These are phyloP conservation scores for Phytophthora pisi DNA, from an alignment of 352 stramenopile species.

Conservation along the genomic window DNA sequence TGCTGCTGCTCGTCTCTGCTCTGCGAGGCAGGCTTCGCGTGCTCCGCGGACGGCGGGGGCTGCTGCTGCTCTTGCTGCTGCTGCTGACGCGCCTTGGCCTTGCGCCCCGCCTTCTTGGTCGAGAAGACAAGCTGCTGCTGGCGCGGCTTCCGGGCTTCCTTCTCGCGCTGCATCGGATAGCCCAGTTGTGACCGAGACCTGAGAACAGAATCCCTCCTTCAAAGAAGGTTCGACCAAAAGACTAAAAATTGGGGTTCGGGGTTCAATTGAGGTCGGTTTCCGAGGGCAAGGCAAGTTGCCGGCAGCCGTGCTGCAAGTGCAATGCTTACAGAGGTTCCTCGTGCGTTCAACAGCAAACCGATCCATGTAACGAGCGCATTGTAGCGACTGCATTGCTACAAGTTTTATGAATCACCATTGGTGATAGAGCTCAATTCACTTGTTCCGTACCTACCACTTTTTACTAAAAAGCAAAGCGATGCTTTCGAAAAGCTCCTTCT, in stretches of 20 bases:
- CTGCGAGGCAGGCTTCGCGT: conserved; percentile 9
- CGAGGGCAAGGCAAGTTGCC: too few relatives aligned
- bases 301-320: too few relatives aligned
- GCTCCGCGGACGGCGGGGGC: not conserved
- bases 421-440: too few relatives aligned
- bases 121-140: conserved; percentile 66
- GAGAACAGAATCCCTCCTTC: conserved; percentile 4
- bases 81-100: conserved; percentile 37
- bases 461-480: too few relatives aligned
- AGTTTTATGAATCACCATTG: too few relatives aligned
- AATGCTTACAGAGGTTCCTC: too few relatives aligned
- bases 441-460: too few relatives aligned
- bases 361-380: too few relatives aligned
- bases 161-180: conserved; percentile 29
- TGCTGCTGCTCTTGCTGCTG: conserved; percentile 24
- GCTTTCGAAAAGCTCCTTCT: too few relatives aligned
- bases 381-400: too few relatives aligned
- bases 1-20: conserved; percentile 8
- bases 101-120: conserved; percentile 59
- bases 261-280: not conserved
- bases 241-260: conserved; percentile 2
- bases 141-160: conserved; percentile 29
- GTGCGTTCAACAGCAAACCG: too few relatives aligned
- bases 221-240: conserved; percentile 1
- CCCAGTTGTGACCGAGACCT: not conserved